Conservation (phyloP, 2,329 filamentous ascomycete genomes). For the Fonsecaea pedrosoi region DNA sequence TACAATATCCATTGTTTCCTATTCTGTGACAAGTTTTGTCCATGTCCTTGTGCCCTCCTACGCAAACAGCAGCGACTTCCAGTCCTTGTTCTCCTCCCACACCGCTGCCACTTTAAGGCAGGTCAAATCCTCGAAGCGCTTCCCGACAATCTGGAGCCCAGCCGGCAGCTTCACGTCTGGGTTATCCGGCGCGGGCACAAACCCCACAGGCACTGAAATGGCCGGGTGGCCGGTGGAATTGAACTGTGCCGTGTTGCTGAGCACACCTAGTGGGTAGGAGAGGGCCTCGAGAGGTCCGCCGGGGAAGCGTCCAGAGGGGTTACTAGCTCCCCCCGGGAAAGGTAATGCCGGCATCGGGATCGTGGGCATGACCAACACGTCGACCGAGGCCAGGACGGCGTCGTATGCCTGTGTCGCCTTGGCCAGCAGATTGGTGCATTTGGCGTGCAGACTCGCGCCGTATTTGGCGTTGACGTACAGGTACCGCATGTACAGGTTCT, state of each 20-base stretch:
- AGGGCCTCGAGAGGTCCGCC: constrained; percentile 27
- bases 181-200: constrained; percentile 42
- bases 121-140: constrained; percentile 46
- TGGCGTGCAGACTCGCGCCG: constrained; percentile 50
- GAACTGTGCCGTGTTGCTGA: constrained; percentile 64
- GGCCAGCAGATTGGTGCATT: constrained; percentile 51
- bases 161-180: constrained; percentile 44
- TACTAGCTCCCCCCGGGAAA: constrained; percentile 27
- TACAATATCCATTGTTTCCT: background rate
- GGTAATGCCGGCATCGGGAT: constrained; percentile 32
- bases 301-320: background rate
- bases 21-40: background rate
- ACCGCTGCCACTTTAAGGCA: constrained; percentile 34
- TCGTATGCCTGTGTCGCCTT: constrained; percentile 50
- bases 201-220: constrained; percentile 60
- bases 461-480: constrained; percentile 22
- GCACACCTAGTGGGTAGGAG: constrained; percentile 56
- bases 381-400: constrained; percentile 49
- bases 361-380: constrained; percentile 53
- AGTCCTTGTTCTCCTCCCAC: constrained; percentile 53
- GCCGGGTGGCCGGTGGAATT: constrained; percentile 65
- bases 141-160: constrained; percentile 50
- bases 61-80: constrained; percentile 43
- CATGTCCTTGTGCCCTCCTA: background rate
- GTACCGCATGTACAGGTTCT: constrained; percentile 54